Evolutionary conservation across 139 green algal species (phyloP).

Genomic region (Chlorella sp.): DNA sequence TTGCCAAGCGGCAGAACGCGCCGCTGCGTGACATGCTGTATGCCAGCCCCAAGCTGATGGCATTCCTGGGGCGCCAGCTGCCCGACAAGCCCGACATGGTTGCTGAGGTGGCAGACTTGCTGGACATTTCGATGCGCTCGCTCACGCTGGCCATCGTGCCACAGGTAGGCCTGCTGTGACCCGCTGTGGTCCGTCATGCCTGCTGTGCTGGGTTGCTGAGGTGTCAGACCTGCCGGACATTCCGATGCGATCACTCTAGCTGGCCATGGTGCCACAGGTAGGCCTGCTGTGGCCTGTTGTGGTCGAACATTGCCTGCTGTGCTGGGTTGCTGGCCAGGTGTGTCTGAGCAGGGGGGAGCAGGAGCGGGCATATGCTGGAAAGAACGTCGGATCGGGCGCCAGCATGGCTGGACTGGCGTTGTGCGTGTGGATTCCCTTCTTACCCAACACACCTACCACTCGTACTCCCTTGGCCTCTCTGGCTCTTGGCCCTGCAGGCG

Average conservation of each 20-base stretch:
- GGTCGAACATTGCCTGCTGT: neutral
- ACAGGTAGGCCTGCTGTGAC: neutral
- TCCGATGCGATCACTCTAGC: constrained; percentile 18
- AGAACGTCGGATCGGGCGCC: too few species aligned
- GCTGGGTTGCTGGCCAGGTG: too few species aligned
- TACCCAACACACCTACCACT: neutral
- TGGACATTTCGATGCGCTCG: constrained; percentile 27
- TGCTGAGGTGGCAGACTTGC: constrained; percentile 40
- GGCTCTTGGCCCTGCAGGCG: neutral
- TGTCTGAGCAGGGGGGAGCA: too few species aligned
- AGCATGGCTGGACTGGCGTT: too few species aligned
- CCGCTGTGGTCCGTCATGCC: too few species aligned
- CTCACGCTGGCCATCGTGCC: constrained; percentile 49
- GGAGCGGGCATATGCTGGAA: too few species aligned
- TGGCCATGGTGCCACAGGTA: constrained; percentile 40
- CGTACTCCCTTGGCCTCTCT: neutral
- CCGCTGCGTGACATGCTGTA: constrained; percentile 46
- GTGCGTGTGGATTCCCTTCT: too few species aligned
- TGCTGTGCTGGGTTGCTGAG: constrained; percentile 42
- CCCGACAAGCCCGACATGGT: constrained; percentile 40
- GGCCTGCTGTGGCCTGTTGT: neutral
- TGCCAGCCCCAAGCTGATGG: constrained; percentile 38
- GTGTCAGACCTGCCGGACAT: constrained; percentile 46
- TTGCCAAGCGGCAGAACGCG: constrained; percentile 16
- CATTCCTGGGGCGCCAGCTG: constrained; percentile 50